phyloP scores from a whole-genome alignment of 495 filamentous ascomycete species.

The Hypoxylon crocopeplum region DNA sequence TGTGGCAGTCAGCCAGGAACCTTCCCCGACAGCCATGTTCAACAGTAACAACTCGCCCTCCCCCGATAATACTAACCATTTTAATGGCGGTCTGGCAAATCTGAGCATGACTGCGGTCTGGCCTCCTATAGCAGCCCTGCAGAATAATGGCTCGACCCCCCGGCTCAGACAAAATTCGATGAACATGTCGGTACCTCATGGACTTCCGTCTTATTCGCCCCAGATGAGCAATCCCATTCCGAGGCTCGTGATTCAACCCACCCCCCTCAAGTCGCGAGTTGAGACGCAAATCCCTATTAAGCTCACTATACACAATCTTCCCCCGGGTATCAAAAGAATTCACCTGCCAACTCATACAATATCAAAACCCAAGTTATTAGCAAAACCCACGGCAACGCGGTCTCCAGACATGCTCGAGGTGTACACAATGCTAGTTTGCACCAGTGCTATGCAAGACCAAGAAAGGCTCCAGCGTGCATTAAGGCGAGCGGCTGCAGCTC shows the following conservation, averaged over 20 bases:
- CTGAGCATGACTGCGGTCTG: conserved; percentile 24
- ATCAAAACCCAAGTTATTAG: conserved; percentile 85
- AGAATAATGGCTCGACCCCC: conserved; percentile 1
- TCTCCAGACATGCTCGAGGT: conserved; percentile 80
- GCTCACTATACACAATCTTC: conserved; percentile 75
- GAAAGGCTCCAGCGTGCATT: conserved; percentile 68
- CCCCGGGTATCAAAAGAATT: conserved; percentile 74
- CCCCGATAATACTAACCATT: conserved; percentile 41
- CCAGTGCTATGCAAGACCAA: conserved; percentile 86
- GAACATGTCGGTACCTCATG: conserved; percentile 17
- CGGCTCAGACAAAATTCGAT: conserved; percentile 21
- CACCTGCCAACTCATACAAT: conserved; percentile 89
- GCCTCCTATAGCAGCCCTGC: conserved; percentile 11
- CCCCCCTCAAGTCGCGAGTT: conserved; percentile 83
- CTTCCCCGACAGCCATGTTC: conserved; percentile 56
- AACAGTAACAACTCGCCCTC: conserved; percentile 56
- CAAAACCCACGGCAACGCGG: conserved; percentile 65
- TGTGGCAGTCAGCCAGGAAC: conserved; percentile 52
- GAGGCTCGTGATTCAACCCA: conserved; percentile 61
- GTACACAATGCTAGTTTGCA: conserved; percentile 81
- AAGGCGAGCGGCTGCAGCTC: conserved; percentile 61
- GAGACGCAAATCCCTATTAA: conserved; percentile 92
- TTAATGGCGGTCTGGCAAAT: conserved; percentile 18
- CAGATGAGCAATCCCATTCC: conserved; percentile 17
- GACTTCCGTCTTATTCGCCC: conserved; percentile 19